These are phyloP conservation scores for Trichoderma koningiopsis DNA, from an alignment of 2,329 filamentous ascomycete genomes.

Conservation along the genomic window DNA sequence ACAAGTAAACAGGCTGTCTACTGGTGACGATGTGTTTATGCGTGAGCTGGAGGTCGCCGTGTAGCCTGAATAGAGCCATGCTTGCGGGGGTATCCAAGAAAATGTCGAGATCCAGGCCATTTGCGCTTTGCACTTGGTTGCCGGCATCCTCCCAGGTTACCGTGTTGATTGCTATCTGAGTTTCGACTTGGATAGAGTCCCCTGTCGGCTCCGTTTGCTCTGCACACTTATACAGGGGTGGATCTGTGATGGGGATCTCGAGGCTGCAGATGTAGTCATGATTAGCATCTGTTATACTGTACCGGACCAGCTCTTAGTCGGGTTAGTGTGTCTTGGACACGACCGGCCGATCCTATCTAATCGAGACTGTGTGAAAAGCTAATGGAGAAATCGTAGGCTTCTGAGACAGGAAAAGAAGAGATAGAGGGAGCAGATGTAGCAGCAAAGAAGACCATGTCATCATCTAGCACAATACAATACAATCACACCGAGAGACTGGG, in stretches of 20 bases:
- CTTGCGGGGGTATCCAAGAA: neutral
- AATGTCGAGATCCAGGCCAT: conserved; percentile 1
- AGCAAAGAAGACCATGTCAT: neutral
- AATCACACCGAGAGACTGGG: neutral
- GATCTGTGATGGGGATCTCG: neutral
- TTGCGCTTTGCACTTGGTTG: neutral
- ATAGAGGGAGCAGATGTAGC: neutral
- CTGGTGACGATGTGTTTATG: neutral
- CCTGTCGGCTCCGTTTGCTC: neutral
- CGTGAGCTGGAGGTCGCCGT: conserved; percentile 1
- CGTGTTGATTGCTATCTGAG: neutral
- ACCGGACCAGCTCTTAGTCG: neutral
- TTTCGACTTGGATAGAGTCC: neutral
- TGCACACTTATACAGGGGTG: neutral
- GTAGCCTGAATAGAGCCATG: neutral
- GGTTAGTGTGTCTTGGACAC: neutral
- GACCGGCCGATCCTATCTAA: neutral
- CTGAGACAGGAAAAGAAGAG: neutral
- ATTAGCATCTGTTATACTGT: neutral
- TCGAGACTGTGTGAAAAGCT: neutral
- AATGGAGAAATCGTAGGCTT: neutral
- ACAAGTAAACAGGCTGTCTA: conserved; percentile 1
- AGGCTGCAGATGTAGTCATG: neutral
- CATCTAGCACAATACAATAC: neutral
- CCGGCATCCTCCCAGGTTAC: neutral